A percentile compares a stretch with the other conserved stretches of the same genome.
phyloP scores from a whole-genome alignment of 1,284 basidiomycete genomes.

The Ganoderma leucocontextum region DNA sequence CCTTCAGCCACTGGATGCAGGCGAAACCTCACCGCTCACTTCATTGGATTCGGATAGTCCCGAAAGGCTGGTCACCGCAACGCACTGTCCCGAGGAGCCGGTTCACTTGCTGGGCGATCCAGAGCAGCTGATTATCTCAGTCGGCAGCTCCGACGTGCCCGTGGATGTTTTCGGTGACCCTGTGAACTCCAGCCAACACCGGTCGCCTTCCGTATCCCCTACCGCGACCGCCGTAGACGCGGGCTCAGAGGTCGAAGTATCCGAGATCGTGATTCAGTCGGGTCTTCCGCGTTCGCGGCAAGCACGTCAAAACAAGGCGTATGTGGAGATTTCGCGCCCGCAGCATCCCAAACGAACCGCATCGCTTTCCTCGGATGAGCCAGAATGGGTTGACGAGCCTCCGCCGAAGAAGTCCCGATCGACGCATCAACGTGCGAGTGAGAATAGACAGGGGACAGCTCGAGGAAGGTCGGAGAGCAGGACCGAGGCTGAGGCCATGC shows the following conservation, averaged over 20 bases:
- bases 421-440: not conserved
- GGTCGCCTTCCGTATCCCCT: slow-evolving; percentile 6
- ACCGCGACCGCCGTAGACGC: slow-evolving; percentile 2
- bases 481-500: not conserved
- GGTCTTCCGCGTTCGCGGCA: not conserved
- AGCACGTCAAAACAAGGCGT: not conserved
- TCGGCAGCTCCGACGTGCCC: slow-evolving; percentile 2
- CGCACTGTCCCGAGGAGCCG: not conserved
- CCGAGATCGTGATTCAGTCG: not conserved
- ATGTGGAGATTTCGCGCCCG: not conserved
- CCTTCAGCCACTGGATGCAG: not conserved
- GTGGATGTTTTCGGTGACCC: slow-evolving; percentile 6
- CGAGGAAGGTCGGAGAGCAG: slow-evolving; percentile 7
- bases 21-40: slow-evolving; percentile 2
- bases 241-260: not conserved
- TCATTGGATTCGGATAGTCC: slow-evolving; percentile 4
- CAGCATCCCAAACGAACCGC: not conserved
- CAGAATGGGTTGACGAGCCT: not conserved
- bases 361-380: not conserved
- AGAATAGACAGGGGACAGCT: not conserved
- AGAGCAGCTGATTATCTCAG: not conserved
- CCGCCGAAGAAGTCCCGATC: not conserved
- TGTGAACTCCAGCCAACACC: not conserved
- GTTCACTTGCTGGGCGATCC: not conserved
- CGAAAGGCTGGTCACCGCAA: not conserved